phyloP scores from a whole-genome alignment of 2,329 filamentous ascomycete genomes.

The Sclerotinia nivalis region DNA sequence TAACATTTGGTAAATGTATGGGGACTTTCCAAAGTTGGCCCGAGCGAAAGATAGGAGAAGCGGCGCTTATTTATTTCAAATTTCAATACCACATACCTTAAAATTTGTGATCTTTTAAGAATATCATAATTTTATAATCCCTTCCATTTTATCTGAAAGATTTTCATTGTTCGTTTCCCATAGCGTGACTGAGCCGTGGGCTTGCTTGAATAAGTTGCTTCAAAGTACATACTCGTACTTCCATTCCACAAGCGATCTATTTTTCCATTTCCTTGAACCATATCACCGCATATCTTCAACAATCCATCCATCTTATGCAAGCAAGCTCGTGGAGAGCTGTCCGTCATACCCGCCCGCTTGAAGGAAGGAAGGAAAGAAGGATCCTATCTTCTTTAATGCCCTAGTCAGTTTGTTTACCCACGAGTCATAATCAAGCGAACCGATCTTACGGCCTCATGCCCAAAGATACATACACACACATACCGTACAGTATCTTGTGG shows the following conservation, averaged over 20 bases:
- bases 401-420: slow-evolving; percentile 4
- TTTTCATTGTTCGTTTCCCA: background rate
- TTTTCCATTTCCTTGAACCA: background rate
- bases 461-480: background rate
- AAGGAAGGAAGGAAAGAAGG: background rate
- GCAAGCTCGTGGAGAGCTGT: slow-evolving; percentile 25
- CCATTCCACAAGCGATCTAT: slow-evolving; percentile 3
- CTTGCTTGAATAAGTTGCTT: slow-evolving; percentile 6
- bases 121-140: background rate
- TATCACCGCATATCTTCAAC: slow-evolving; percentile 22
- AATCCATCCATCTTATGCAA: slow-evolving; percentile 14
- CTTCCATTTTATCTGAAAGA: background rate
- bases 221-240: background rate
- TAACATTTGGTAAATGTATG: slow-evolving; percentile 5
- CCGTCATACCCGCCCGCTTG: slow-evolving; percentile 23
- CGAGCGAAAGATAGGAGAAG: slow-evolving; percentile 5
- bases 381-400: slow-evolving; percentile 14
- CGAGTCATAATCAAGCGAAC: slow-evolving; percentile 16
- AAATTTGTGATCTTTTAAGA: background rate
- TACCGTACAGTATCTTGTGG: background rate
- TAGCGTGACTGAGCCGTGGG: slow-evolving; percentile 9
- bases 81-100: slow-evolving; percentile 13
- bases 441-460: background rate
- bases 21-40: slow-evolving; percentile 12
- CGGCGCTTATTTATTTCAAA: slow-evolving; percentile 16